phyloP scores from a whole-genome alignment of 2,329 filamentous ascomycete genomes.

The Colletotrichum paranaense region DNA sequence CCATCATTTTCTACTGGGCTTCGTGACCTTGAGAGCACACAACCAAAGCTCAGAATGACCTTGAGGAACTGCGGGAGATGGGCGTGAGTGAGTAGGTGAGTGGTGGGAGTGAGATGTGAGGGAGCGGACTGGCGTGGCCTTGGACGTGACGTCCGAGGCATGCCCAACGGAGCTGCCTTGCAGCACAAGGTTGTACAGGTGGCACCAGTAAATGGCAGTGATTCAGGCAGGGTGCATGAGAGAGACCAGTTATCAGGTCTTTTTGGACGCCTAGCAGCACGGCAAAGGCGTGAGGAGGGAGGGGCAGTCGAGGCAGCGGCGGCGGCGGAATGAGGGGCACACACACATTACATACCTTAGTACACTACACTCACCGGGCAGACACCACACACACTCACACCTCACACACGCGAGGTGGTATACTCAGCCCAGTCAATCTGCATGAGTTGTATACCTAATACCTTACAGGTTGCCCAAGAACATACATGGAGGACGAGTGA shows the following conservation, averaged over 20 bases:
- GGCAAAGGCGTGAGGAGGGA: slow-evolving; percentile 22
- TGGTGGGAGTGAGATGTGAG: background rate
- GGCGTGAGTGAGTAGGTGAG: background rate
- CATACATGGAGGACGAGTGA: background rate
- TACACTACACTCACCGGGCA: background rate
- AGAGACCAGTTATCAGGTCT: slow-evolving; percentile 17
- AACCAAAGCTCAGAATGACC: background rate
- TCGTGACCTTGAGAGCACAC: background rate
- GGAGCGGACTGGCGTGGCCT: slow-evolving; percentile 8
- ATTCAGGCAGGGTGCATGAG: slow-evolving; percentile 31
- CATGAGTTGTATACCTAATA: background rate
- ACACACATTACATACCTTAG: background rate
- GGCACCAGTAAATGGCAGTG: slow-evolving; percentile 35
- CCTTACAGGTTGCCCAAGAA: background rate
- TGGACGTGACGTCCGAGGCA: slow-evolving; percentile 2
- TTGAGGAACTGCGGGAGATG: background rate
- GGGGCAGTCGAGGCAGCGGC: slow-evolving; percentile 7
- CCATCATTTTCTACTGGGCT: background rate
- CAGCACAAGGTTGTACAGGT: slow-evolving; percentile 35
- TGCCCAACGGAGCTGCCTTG: slow-evolving; percentile 35
- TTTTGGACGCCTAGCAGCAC: slow-evolving; percentile 5
- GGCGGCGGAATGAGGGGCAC: slow-evolving; percentile 5
- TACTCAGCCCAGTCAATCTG: background rate
- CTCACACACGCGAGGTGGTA: background rate
- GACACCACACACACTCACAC: background rate